Percentiles rank a stretch among this genome's conserved stretches.
phyloP scores from a whole-genome alignment of 139 green algal species.

The Gonium pectorale region DNA sequence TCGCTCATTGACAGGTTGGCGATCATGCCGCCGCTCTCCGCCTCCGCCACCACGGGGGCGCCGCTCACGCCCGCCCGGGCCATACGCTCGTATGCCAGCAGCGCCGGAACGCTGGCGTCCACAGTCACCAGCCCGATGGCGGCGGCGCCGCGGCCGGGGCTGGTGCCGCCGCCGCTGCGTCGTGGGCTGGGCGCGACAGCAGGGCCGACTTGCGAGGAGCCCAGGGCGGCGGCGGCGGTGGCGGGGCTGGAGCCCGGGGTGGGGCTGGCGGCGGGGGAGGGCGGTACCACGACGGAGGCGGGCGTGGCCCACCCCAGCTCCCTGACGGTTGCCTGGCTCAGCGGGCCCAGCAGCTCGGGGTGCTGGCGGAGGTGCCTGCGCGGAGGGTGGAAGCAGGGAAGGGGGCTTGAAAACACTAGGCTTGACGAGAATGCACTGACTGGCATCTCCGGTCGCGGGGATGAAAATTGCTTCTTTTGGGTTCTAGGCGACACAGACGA shows the following conservation, averaged over 20 bases:
- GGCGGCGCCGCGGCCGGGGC: not conserved
- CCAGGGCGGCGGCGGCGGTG: not conserved
- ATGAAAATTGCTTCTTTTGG: too few species aligned
- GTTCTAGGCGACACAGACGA: too few species aligned
- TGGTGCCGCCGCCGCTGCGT: not conserved
- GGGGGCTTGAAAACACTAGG: too few species aligned
- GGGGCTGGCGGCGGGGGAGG: not conserved
- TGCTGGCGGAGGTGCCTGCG: slow-evolving; percentile 17
- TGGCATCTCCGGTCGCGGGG: too few species aligned
- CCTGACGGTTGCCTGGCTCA: not conserved
- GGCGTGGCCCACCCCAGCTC: slow-evolving; percentile 14
- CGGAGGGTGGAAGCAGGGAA: not conserved
- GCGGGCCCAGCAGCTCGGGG: slow-evolving; percentile 26
- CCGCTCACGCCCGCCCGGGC: slow-evolving; percentile 32
- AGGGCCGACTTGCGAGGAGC: too few species aligned
- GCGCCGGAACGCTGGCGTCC: slow-evolving; percentile 61
- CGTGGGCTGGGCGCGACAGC: not conserved
- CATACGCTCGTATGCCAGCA: slow-evolving; percentile 80
- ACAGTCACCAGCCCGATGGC: slow-evolving; percentile 57
- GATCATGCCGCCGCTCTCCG: slow-evolving; percentile 69
- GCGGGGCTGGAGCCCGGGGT: not conserved
- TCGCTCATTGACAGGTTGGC: slow-evolving; percentile 86
- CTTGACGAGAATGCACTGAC: too few species aligned
- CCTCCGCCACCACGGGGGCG: slow-evolving; percentile 66
- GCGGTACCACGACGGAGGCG: not conserved